Evolutionary conservation across 306 rosid genomes (phyloP), one percentile per base, ranked within the genome.

Genomic region (Cucumis hystrix): DNA sequence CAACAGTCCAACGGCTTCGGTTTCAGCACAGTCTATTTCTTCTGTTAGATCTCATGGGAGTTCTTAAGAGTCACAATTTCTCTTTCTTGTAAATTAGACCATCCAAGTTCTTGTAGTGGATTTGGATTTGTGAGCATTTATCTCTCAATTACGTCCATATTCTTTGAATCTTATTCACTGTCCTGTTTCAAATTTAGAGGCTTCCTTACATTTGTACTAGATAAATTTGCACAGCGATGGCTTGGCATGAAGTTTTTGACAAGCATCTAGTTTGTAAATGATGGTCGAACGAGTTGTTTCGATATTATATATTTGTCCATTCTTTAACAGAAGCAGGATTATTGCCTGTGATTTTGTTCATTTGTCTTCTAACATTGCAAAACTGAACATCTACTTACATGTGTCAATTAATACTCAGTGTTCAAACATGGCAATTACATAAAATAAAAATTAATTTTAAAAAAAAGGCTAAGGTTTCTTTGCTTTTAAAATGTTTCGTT

Each of bases 1-100:
- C 59, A 91, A 83, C 79, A 96, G 99, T 88, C 99, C 99, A 25
- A 96, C 99, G 4, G 97, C 99, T 7, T 96, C 99, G 4, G 84
- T 92, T 65, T 95, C 99, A 0, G 99, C 99, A n/a, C 98, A 92
- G 17, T 96, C 99, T 33, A 84, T 96, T 45, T 96, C 99, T 25
- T 96, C 99, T 8, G 87, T 96, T 43, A 89, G 93, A 85, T 96
- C 99, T 76, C 99, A 92, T 64, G 88, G 87, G 62, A 96, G 99
- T 83, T 86, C 99, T 20, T 96, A 47, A 47, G 78, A 89, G 78
- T 43, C 71, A 54, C 58, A 59, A 40, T 28, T 61, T 28, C 40
- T 58, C 40, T 58, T 55, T 15, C 49, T 35, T 65, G 72, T 65
- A 65, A 65, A 65, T 65, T 65, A 65, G 25, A 67, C 35, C 18